A percentile compares a stretch with the other conserved stretches of the same genome.
Conservation (phyloP, 306 rosid species). For the Begonia masoniana region DNA sequence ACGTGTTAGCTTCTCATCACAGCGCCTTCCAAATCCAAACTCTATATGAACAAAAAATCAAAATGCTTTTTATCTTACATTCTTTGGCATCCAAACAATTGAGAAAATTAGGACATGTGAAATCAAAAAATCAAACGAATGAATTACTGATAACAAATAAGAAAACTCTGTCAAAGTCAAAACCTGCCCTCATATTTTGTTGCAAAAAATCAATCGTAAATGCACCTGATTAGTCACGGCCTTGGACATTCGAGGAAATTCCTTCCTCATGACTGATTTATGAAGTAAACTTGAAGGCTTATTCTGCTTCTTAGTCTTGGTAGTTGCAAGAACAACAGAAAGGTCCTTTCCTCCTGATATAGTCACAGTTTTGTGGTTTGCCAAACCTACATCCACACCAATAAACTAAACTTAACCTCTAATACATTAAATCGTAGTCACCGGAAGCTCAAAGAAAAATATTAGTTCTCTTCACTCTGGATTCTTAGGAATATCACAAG, state of each 20-base stretch:
- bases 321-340: slow-evolving; percentile 64
- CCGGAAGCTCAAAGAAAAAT: background rate
- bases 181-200: no score
- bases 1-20: slow-evolving; percentile 36
- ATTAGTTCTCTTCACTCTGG: no score
- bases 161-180: no score
- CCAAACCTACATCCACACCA: slow-evolving; percentile 45
- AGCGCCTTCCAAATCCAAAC: background rate
- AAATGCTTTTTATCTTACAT: no score
- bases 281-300: slow-evolving; percentile 64
- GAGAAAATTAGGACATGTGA: no score
- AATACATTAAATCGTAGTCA: background rate
- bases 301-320: slow-evolving; percentile 83
- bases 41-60: no score
- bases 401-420: background rate
- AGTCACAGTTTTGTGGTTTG: slow-evolving; percentile 90
- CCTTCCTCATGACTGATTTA: slow-evolving; percentile 84
- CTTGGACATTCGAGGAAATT: slow-evolving; percentile 67
- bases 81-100: no score
- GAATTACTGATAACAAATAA: no score
- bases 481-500: no score
- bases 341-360: slow-evolving; percentile 60
- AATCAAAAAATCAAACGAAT: no score
- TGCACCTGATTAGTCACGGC: slow-evolving; percentile 72
- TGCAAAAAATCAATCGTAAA: no score